Conservation (phyloP, 345 rosid species). For the Euphorbia pulcherrima region DNA sequence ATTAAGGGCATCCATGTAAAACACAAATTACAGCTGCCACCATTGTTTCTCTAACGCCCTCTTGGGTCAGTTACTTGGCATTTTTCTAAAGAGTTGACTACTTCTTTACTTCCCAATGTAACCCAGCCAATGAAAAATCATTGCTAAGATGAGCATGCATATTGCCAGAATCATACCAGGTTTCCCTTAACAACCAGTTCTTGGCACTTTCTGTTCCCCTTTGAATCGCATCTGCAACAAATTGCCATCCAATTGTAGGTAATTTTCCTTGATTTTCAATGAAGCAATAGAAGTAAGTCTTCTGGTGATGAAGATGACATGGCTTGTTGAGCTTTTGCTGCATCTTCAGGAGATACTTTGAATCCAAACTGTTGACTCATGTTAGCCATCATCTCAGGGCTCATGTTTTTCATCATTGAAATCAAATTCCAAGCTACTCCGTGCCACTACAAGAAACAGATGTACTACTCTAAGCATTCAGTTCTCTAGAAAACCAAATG, state of each 20-base stretch:
- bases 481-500: neutral
- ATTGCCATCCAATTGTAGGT: no score
- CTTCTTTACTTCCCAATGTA: constrained; percentile 55
- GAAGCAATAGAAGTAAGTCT: constrained; percentile 24
- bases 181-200: constrained; percentile 84
- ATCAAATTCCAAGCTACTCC: constrained; percentile 50
- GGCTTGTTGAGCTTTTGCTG: constrained; percentile 83
- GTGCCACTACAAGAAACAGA: neutral
- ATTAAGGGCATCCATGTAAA: neutral
- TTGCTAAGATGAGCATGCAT: constrained; percentile 72
- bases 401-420: constrained; percentile 86
- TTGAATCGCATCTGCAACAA: constrained; percentile 70
- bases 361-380: constrained; percentile 92
- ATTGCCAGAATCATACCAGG: constrained; percentile 78
- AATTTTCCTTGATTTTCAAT: neutral
- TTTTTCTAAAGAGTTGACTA: neutral
- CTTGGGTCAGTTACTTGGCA: neutral
- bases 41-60: neutral
- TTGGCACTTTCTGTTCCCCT: constrained; percentile 66
- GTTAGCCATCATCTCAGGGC: constrained; percentile 92
- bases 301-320: constrained; percentile 88
- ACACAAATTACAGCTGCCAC: neutral
- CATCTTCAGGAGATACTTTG: constrained; percentile 78
- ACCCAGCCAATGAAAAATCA: constrained; percentile 76
- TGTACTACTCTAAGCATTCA: neutral